Conservation (phyloP, 1,284 basidiomycete species). For the Hortiboletus rubellus region DNA sequence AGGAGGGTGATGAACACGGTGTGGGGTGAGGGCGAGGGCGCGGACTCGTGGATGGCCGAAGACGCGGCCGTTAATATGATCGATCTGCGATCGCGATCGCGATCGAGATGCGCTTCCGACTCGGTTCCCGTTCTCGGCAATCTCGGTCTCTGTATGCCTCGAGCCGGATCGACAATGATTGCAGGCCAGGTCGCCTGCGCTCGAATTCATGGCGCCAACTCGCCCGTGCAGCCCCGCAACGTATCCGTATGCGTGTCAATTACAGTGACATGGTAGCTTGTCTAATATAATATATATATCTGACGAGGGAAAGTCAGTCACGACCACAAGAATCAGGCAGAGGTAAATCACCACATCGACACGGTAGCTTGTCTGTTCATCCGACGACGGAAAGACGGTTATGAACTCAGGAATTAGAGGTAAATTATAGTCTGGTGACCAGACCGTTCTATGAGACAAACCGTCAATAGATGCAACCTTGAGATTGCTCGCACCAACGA, state of each 20-base stretch:
- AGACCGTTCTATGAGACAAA: too few relatives aligned
- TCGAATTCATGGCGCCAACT: background rate
- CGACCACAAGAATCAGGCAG: too few relatives aligned
- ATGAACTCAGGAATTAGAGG: too few relatives aligned
- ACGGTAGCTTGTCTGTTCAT: too few relatives aligned
- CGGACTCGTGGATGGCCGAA: background rate
- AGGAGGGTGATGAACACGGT: conserved; percentile 80
- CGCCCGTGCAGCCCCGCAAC: background rate
- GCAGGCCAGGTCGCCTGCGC: conserved; percentile 8
- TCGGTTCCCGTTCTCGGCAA: background rate
- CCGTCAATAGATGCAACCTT: too few relatives aligned
- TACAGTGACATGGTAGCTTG: too few relatives aligned
- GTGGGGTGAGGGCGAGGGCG: background rate
- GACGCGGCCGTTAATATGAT: background rate
- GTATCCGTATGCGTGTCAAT: background rate
- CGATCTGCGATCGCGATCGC: background rate
- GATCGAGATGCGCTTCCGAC: background rate
- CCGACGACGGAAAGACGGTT: too few relatives aligned
- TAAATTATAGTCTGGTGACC: too few relatives aligned
- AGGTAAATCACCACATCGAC: too few relatives aligned
- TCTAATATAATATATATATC: too few relatives aligned
- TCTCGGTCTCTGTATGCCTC: conserved; percentile 4
- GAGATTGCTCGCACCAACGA: too few relatives aligned
- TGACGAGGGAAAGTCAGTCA: too few relatives aligned
- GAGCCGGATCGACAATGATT: background rate